A percentile compares a stretch with the other conserved stretches of the same genome.
phyloP scores from a whole-genome alignment of 2,329 filamentous ascomycete genomes.

The Aplosporella prunicola region DNA sequence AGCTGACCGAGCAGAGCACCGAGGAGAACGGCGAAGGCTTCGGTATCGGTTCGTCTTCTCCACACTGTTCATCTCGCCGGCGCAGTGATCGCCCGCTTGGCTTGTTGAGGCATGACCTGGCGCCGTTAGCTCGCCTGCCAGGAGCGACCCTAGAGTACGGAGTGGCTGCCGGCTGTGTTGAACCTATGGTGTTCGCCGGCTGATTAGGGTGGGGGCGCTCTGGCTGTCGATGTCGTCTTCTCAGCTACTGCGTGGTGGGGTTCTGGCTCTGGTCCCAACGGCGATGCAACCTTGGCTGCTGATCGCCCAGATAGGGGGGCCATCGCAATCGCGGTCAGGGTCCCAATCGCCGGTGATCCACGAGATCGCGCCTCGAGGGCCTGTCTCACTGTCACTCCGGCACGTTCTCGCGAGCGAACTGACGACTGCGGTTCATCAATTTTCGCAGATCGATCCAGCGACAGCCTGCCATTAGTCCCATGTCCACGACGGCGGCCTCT shows the following conservation, averaged over 20 bases:
- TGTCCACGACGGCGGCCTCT: slow-evolving; percentile 8
- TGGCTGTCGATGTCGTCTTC: not conserved
- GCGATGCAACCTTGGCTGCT: slow-evolving; percentile 10
- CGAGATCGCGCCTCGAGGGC: slow-evolving; percentile 1
- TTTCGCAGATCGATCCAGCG: slow-evolving; percentile 11
- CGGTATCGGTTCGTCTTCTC: slow-evolving; percentile 5
- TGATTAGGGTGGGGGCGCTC: not conserved
- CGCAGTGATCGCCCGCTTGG: slow-evolving; percentile 5
- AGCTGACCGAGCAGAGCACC: not conserved
- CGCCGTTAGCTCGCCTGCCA: slow-evolving; percentile 6
- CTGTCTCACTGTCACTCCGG: slow-evolving; percentile 4
- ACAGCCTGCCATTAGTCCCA: slow-evolving; percentile 8
- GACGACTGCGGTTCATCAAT: slow-evolving; percentile 2
- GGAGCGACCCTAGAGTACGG: no score
- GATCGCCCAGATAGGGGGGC: no score
- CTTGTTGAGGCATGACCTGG: slow-evolving; percentile 5
- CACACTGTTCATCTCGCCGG: slow-evolving; percentile 10
- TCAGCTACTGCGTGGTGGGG: slow-evolving; percentile 3
- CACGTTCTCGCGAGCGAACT: not conserved
- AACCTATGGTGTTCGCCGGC: not conserved
- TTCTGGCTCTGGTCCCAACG: slow-evolving; percentile 2
- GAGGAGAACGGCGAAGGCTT: slow-evolving; percentile 1
- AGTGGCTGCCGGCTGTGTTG: no score
- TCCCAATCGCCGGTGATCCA: not conserved
- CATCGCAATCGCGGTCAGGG: slow-evolving; percentile 4